Evolutionary conservation across 176 grass and related monocot species (phyloP), one percentile per base, ranked within the genome.

Genomic region (Avena insularis): DNA sequence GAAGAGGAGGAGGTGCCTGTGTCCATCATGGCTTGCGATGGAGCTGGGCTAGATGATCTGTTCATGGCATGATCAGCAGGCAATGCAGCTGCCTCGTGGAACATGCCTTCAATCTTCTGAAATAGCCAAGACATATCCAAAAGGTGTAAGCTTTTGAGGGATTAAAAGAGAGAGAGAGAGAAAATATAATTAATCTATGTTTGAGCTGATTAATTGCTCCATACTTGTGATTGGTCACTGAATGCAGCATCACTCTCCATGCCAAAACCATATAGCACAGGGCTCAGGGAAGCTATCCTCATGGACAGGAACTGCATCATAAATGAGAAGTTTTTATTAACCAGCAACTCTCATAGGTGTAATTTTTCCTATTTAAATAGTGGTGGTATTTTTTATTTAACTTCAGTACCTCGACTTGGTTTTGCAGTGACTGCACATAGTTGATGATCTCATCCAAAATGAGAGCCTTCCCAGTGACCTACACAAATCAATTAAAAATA

Each of bases 381-480:
- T 7, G 16, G 13, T 14, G 16, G 13, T 14, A 4, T 59, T n/a
- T 35, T 56, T 47, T 9, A 2, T 5, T 43, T 7, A 25, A 78
- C 8, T 75, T 36, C 68, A 12, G 57, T 90, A 95, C 93, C 95
- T 98, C 95, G 70, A 98, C 93, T 95, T 98, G 95, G 84, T 98
- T 93, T 77, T 98, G 95, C 74, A 98, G 85, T 69, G 93, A 93
- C 65, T 93, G 95, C 35, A 98, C 93, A 59, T 98, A 98, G 59
- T 98, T 98, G 65, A 95, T 98, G 33, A 98, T 98, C 88, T 98
- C 95, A 84, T 98, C 95, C 84, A 98, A 72, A 80, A 98, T 54
- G 51, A 90, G 90, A 19, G 93, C 93, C 75, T 98, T 95, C 20
- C 95, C 93, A 87, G 88, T 92, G 50, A 98, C 88, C 95, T 97